phyloP scores from a whole-genome alignment of 1,284 basidiomycete species.

The Farysia itapuensis region DNA sequence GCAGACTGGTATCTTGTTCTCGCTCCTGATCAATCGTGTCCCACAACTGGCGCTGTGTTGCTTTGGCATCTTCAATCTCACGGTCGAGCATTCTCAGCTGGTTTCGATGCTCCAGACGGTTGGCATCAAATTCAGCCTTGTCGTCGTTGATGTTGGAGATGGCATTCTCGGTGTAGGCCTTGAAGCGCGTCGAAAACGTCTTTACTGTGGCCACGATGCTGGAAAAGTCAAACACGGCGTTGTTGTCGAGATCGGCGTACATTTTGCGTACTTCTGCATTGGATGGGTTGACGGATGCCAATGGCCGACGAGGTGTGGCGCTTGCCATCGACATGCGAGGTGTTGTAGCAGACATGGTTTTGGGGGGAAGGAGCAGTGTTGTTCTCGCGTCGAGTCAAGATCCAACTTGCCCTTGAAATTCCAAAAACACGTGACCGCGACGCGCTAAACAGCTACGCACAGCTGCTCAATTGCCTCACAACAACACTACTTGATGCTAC shows the following conservation, averaged over 20 bases:
- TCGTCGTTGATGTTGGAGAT: slow-evolving; percentile 44
- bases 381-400: neutral
- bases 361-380: neutral
- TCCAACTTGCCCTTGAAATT: no score
- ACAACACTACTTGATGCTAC: no score
- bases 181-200: slow-evolving; percentile 39
- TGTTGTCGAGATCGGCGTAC: slow-evolving; percentile 34
- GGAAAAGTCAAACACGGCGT: slow-evolving; percentile 45
- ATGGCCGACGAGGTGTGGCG: slow-evolving; percentile 31
- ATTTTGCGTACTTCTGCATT: slow-evolving; percentile 38
- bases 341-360: slow-evolving; percentile 3
- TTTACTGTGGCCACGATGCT: slow-evolving; percentile 33
- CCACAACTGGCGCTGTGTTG: slow-evolving; percentile 43
- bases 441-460: no score
- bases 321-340: slow-evolving; percentile 23
- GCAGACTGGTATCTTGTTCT: slow-evolving; percentile 39
- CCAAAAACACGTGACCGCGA: slow-evolving; percentile 2
- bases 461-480: no score
- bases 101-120: slow-evolving; percentile 36
- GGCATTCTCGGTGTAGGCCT: slow-evolving; percentile 42
- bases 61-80: slow-evolving; percentile 43
- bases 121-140: slow-evolving; percentile 38
- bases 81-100: slow-evolving; percentile 37
- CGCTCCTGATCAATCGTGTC: slow-evolving; percentile 45
- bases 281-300: slow-evolving; percentile 16